Evolutionary conservation across 495 filamentous ascomycete species (phyloP).

Genomic region (Copromyces sp.): DNA sequence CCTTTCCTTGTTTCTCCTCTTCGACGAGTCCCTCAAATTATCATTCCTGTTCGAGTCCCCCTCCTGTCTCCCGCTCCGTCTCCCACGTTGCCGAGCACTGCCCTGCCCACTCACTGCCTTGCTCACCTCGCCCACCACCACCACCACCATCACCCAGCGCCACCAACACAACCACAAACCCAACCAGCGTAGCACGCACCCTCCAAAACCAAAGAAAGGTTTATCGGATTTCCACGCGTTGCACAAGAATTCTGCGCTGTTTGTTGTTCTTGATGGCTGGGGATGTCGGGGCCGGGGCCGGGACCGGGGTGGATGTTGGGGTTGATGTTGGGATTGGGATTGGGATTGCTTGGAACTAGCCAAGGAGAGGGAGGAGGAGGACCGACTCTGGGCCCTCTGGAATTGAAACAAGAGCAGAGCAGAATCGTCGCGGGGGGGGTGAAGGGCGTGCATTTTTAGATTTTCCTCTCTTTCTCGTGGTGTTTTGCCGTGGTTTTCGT

Average conservation of each 20-base stretch:
- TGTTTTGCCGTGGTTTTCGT: neutral
- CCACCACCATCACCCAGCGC: neutral
- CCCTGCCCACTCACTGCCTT: too few species aligned
- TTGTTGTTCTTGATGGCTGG: slow-evolving; percentile 55
- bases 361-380: neutral
- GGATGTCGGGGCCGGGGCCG: too few species aligned
- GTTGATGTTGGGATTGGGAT: slow-evolving; percentile 24
- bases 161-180: slow-evolving; percentile 53
- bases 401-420: neutral
- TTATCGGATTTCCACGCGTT: slow-evolving; percentile 88
- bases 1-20: neutral
- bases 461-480: neutral
- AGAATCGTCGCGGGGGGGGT: slow-evolving; percentile 22
- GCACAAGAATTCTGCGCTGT: slow-evolving; percentile 88
- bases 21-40: neutral
- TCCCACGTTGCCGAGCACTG: too few species aligned
- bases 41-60: neutral
- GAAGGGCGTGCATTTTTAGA: slow-evolving; percentile 37
- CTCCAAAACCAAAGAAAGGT: slow-evolving; percentile 66
- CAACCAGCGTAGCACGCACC: slow-evolving; percentile 62
- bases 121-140: neutral
- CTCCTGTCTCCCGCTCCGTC: too few species aligned
- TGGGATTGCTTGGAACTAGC: neutral
- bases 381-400: neutral
- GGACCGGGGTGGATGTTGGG: too few species aligned